Evolutionary conservation across 495 filamentous ascomycete genomes (phyloP), one percentile per base, ranked within the genome.

Genomic region (Aspergillus nidulans): DNA sequence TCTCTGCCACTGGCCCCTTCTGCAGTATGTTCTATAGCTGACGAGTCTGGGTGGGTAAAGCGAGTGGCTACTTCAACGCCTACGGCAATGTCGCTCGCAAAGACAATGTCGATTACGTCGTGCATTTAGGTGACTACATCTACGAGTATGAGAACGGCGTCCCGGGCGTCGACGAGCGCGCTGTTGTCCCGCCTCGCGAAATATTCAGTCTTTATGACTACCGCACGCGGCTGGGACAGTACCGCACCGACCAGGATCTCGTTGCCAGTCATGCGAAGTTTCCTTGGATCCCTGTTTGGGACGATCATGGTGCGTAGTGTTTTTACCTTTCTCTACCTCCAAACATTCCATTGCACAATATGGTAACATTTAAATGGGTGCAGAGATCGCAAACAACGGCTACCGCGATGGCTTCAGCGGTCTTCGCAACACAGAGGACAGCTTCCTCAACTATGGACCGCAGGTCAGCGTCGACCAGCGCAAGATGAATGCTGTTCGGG

Each of bases 281-380:
- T 55, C 74, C 85, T 13, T 87, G 85, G 84, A 87, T 88, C 53
- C 70, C 82, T 4, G 83, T 85, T 9, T 88, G 85, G 85, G 85
- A 87, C 64, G 85, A 87, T 58, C 85, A 87, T 62, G 77, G 76
- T 79, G 61, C 21, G 61, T 47, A 10, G 10, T 16, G 6, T 15
- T 2, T 10, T 50, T 42, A 24, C 41, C 12, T 16, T 25, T 42
- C 3, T 21, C 3, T 16, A 44, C 15, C 4, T 44, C 4, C 1
- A n/a, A n/a, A n/a, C n/a, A n/a, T n/a, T n/a, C n/a, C n/a, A n/a
- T n/a, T n/a, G n/a, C n/a, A n/a, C n/a, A n/a, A n/a, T n/a, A n/a
- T n/a, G 26, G 26, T 28, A 9, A 4, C 9, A 9, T 4, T 28
- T 4, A 4, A 9, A 28, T 9, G 26, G 9, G 26, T 28, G 3